These are phyloP conservation scores for Cryptococcus depauperatus DNA, from an alignment of 1,284 basidiomycete species.

Conservation along the genomic window DNA sequence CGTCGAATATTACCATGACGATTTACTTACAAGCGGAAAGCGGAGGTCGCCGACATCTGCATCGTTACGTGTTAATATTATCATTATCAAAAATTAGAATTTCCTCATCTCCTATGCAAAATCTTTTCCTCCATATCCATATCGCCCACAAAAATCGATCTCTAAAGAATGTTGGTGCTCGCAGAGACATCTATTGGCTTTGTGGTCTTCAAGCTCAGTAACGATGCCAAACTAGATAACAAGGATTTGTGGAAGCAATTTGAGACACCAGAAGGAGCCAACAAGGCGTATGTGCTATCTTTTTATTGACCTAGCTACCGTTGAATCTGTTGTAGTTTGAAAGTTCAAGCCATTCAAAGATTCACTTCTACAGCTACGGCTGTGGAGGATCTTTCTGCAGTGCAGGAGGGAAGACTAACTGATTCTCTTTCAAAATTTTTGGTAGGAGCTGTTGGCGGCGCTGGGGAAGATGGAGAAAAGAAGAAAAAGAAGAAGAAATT, in stretches of 20 bases:
- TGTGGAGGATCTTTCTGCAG: conserved; percentile 94
- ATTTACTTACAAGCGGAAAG: no score
- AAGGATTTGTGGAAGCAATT: conserved; percentile 88
- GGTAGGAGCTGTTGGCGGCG: conserved; percentile 67
- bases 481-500: conserved; percentile 62
- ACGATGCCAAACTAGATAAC: conserved; percentile 77
- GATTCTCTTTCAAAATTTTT: conserved; percentile 92
- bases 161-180: conserved; percentile 48
- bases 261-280: conserved; percentile 81
- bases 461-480: conserved; percentile 28
- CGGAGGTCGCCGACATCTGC: no score
- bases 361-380: conserved; percentile 94
- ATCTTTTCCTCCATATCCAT: neutral
- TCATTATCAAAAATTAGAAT: neutral
- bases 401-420: conserved; percentile 86
- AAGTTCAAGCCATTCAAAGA: conserved; percentile 89
- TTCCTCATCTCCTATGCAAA: conserved; percentile 1
- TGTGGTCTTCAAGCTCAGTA: conserved; percentile 93
- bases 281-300: conserved; percentile 64
- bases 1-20: no score
- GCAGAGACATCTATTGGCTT: conserved; percentile 56
- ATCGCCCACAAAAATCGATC: neutral
- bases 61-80: no score
- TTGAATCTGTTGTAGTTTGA: conserved; percentile 54
- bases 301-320: conserved; percentile 1